Percentiles rank a stretch among this genome's conserved stretches.
phyloP scores from a whole-genome alignment of 192 early-diverging fungal genomes.

The Backusella parvicylindrica region DNA sequence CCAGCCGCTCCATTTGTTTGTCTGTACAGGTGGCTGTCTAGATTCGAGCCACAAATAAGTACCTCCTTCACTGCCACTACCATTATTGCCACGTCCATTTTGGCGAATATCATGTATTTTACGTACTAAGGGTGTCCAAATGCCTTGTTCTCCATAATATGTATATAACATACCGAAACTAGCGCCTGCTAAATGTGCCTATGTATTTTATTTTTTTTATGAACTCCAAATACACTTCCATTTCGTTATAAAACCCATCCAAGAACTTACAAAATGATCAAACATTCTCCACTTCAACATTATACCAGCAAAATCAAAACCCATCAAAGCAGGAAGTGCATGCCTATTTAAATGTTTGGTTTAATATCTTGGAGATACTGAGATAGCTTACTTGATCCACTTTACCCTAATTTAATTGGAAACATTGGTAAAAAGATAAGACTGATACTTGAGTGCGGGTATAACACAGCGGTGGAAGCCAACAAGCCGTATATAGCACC shows the following conservation, averaged over 20 bases:
- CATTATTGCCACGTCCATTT: not conserved
- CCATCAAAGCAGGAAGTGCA: conserved; percentile 68
- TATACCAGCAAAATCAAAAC: conserved; percentile 70
- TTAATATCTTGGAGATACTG: conserved; percentile 10
- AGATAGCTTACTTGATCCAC: not conserved
- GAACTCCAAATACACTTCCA: not conserved
- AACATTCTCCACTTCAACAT: conserved; percentile 68
- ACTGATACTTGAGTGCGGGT: conserved; percentile 54
- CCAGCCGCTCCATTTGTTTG: conserved; percentile 1
- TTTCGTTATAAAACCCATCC: not conserved
- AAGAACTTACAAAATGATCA: conserved; percentile 69
- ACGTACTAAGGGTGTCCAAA: conserved; percentile 41
- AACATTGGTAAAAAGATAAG: conserved; percentile 63
- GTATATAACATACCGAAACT: conserved; percentile 57
- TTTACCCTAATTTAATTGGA: conserved; percentile 36
- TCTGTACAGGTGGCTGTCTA: not conserved
- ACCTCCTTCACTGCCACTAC: not conserved
- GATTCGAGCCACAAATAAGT: not conserved
- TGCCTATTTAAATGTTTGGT: conserved; percentile 43
- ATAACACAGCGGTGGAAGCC: conserved; percentile 51
- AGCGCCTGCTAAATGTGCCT: conserved; percentile 70
- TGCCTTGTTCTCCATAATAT: conserved; percentile 42
- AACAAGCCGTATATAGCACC: conserved; percentile 78
- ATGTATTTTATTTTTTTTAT: not conserved
- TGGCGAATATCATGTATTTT: conserved; percentile 24